phyloP scores from a whole-genome alignment of 106 monocot species.

The Cymbidium sinense region DNA sequence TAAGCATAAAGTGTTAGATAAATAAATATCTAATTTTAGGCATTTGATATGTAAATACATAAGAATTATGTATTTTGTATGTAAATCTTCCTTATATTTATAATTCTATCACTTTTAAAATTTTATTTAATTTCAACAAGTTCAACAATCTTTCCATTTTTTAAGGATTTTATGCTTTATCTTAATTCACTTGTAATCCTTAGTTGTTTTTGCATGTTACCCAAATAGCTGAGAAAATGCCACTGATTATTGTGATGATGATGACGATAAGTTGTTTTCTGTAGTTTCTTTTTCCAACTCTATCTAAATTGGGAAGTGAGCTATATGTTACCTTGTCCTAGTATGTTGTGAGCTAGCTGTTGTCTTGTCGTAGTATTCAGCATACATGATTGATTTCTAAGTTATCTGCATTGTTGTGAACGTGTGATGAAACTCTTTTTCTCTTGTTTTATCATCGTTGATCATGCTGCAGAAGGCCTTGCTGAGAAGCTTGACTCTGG shows the following conservation, averaged over 20 bases:
- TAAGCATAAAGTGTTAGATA: no score
- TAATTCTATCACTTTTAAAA: no score
- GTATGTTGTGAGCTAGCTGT: no score
- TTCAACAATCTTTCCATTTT: neutral
- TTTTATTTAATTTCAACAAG: neutral
- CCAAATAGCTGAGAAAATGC: neutral
- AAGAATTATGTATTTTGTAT: no score
- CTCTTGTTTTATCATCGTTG: slow-evolving; percentile 28
- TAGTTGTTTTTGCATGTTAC: neutral
- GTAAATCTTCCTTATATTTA: no score
- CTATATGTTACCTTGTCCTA: no score
- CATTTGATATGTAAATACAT: no score
- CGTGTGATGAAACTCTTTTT: neutral
- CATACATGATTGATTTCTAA: no score
- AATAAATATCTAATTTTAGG: no score
- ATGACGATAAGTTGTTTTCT: neutral
- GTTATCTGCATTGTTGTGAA: no score
- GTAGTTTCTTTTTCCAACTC: neutral
- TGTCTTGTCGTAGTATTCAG: no score
- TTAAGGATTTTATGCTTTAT: neutral
- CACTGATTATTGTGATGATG: neutral
- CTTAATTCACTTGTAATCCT: neutral
- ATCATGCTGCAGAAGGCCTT: slow-evolving; percentile 49
- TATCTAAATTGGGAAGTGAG: no score
- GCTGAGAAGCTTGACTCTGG: slow-evolving; percentile 56